Base-by-base conservation (phyloP, 2,329 filamentous ascomycete species). In the Ramichloridium luteum region DNA sequence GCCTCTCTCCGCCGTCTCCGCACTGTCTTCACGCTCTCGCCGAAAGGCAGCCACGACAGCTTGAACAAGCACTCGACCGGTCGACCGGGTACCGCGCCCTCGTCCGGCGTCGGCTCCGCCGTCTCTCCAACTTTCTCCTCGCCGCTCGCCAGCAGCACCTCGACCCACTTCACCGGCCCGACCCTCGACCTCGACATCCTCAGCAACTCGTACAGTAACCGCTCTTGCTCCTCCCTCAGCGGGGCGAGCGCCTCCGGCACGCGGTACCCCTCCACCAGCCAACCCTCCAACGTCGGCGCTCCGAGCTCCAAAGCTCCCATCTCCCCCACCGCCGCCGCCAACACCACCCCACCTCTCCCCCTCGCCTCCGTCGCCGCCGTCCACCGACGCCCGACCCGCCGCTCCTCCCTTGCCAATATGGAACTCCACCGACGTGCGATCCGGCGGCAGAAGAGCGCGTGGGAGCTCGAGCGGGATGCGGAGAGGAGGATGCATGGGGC, bases 391-490 rank as follows among this genome's bases (percentile, higher is more conserved):
- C 22, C 36, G 13, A 46, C 44, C 3, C 28, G 25, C n/a, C 16
- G 35, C 9, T 44, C 46, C 10, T 9, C 41, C 22, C 26, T 20
- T 25, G 35, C 18, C 10, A n/a, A 14, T 6, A 13, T 10, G n/a
- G n/a, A 13, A 10, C 31, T 5, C n/a, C 32, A 13, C 30, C 11
- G 37, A 10, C 33, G 42, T 4, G 22, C 39, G 8, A 50, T 52
- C 22, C 36, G 46, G 11, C 38, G 47, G 28, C 48, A 49, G 39
- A 50, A 48, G 36, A 53, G 49, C 34, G 36, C 40, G 12, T 28
- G 43, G 12, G 45, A 54, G 29, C 16, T 51, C 11, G 47, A 53
- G 43, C 44, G 48, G 28, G 50, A 54, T 25, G 44, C 49, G 32
- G 52, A 55, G 32, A 35, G 43, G 6, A 29, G 23, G 4, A 14